These are phyloP conservation scores for Primulina eburnea DNA, from an alignment of 257 asterid species.

Conservation along the genomic window DNA sequence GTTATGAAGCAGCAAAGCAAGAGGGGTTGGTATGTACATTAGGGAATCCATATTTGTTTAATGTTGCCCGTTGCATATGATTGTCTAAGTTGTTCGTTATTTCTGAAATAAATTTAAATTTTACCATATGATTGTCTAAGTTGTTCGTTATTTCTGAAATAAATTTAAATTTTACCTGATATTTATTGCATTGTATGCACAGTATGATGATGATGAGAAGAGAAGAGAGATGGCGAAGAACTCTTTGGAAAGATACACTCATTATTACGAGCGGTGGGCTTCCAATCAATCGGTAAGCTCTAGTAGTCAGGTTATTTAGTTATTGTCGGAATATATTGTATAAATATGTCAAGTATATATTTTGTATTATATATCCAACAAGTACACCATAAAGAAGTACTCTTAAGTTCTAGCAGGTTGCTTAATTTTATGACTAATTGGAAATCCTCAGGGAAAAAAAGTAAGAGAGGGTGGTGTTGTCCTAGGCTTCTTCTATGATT, in stretches of 20 bases:
- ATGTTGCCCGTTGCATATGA: conserved; percentile 6
- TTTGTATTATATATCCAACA: background rate
- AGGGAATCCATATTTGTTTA: conserved; percentile 7
- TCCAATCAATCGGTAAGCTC: conserved; percentile 89
- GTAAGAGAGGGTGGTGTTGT: background rate
- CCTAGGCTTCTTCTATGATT: background rate
- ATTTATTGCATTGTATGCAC: conserved; percentile 27
- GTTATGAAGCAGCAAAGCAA: conserved; percentile 97
- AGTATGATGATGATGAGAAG: conserved; percentile 96
- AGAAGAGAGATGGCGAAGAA: conserved; percentile 99
- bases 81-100: conserved; percentile 14
- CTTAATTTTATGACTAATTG: background rate
- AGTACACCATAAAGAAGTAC: background rate
- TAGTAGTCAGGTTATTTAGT: conserved; percentile 20
- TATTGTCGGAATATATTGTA: background rate
- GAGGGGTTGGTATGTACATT: conserved; percentile 80
- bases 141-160: conserved; percentile 20
- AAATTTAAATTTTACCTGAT: conserved; percentile 2
- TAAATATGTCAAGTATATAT: background rate
- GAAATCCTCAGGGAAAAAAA: background rate
- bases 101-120: conserved; percentile 16
- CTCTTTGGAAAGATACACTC: conserved; percentile 99
- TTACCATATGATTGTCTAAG: conserved; percentile 5
- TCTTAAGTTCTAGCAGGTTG: background rate
- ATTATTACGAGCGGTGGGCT: conserved; percentile 99